These are phyloP conservation scores for Tuber calosporum DNA, from an alignment of 495 filamentous ascomycete species.

Conservation along the genomic window DNA sequence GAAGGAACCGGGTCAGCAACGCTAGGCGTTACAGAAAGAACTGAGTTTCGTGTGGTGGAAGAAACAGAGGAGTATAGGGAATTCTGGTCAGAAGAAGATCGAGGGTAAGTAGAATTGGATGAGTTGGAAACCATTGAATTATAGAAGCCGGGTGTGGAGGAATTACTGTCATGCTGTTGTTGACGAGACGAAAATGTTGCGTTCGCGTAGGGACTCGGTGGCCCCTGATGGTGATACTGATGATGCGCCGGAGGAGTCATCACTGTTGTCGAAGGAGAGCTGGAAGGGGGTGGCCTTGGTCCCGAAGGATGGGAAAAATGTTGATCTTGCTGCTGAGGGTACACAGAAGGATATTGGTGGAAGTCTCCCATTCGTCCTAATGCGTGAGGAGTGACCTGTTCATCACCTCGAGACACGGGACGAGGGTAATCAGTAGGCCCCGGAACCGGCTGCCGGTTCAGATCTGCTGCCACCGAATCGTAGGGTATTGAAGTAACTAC, in stretches of 20 bases:
- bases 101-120: slow-evolving; percentile 25
- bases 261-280: slow-evolving; percentile 12
- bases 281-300: slow-evolving; percentile 60
- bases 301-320: slow-evolving; percentile 54
- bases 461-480: slow-evolving; percentile 62
- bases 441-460: slow-evolving; percentile 59
- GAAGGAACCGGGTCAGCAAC: slow-evolving; percentile 44
- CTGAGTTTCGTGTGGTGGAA: slow-evolving; percentile 56
- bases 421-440: slow-evolving; percentile 54
- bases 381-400: slow-evolving; percentile 43
- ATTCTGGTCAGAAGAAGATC: slow-evolving; percentile 29
- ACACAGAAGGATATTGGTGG: slow-evolving; percentile 80
- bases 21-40: slow-evolving; percentile 47
- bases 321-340: slow-evolving; percentile 45
- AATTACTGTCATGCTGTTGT: slow-evolving; percentile 15
- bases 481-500: slow-evolving; percentile 87
- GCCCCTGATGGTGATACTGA: slow-evolving; percentile 20
- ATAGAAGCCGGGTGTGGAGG: slow-evolving; percentile 14
- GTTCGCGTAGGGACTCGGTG: slow-evolving; percentile 28
- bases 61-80: slow-evolving; percentile 48
- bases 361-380: slow-evolving; percentile 56
- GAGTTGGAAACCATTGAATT: slow-evolving; percentile 25
- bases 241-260: slow-evolving; percentile 22
- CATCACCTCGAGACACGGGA: slow-evolving; percentile 59
- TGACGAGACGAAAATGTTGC: slow-evolving; percentile 25